Evolutionary conservation across 192 early-diverging fungal genomes (phyloP).

Genomic region (Piromyces finnis): DNA sequence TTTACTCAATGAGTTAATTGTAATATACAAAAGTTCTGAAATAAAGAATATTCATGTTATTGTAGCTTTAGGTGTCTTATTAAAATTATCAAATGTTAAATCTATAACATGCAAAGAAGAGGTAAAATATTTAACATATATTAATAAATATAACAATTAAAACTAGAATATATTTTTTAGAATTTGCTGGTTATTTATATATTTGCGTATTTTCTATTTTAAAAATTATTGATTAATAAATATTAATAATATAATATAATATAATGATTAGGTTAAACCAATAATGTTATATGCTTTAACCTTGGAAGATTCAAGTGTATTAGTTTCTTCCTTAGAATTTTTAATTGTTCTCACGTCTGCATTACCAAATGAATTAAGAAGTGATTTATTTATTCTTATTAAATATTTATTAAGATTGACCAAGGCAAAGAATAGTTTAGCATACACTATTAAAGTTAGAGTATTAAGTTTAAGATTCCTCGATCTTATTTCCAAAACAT

Average conservation of each 20-base stretch:
- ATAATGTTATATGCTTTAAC: neutral
- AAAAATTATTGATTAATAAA: neutral
- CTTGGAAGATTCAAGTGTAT: neutral
- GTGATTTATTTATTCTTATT: neutral
- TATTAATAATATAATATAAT: neutral
- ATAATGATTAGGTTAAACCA: neutral
- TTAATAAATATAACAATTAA: too few species aligned
- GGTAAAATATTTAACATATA: too few species aligned
- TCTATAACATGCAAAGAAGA: neutral
- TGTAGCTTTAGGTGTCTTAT: neutral
- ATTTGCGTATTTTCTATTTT: neutral
- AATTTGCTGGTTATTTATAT: neutral
- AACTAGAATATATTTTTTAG: too few species aligned
- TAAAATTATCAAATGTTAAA: neutral
- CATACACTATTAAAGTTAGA: neutral
- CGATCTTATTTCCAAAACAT: neutral
- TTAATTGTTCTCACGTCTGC: neutral
- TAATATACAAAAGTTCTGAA: neutral
- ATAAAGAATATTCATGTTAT: neutral
- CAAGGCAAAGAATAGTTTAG: neutral
- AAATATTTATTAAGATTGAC: neutral
- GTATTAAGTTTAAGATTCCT: neutral
- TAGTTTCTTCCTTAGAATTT: neutral
- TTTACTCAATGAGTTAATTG: neutral
- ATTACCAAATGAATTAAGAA: neutral